Evolutionary conservation across 495 filamentous ascomycete species (phyloP).

Genomic region (Podospora fimiseda): DNA sequence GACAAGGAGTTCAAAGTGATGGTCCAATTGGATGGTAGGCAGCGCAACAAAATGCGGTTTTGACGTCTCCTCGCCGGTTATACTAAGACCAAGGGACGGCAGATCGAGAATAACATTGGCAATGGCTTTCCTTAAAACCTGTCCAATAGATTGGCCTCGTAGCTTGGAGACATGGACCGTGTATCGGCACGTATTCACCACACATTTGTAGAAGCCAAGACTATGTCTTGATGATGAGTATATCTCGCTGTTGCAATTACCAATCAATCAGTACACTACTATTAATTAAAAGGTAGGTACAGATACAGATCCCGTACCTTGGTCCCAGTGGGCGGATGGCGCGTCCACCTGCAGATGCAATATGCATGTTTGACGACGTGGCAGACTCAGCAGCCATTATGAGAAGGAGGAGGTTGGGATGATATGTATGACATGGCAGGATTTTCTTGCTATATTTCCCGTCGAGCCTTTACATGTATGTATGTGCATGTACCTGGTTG

Average conservation of each 20-base stretch:
- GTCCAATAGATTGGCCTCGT: not conserved
- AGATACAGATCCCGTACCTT: constrained; percentile 3
- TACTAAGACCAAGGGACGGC: constrained; percentile 26
- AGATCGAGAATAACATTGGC: constrained; percentile 26
- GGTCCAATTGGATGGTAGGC: constrained; percentile 20
- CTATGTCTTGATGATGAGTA: constrained; percentile 26
- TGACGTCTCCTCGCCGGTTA: constrained; percentile 22
- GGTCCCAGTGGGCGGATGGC: constrained; percentile 15
- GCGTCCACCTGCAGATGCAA: not conserved
- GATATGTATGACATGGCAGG: no score
- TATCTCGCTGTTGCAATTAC: constrained; percentile 15
- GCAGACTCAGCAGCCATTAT: not conserved
- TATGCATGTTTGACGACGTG: not conserved
- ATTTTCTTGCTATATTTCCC: no score
- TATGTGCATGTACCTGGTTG: not conserved
- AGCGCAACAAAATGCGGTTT: constrained; percentile 26
- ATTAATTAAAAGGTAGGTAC: not conserved
- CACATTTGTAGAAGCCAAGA: constrained; percentile 28
- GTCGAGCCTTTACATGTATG: no score
- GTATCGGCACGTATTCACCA: constrained; percentile 30
- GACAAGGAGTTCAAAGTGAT: constrained; percentile 24
- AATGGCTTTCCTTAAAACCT: constrained; percentile 22
- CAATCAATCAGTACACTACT: not conserved
- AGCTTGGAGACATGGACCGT: constrained; percentile 9
- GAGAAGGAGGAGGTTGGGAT: no score